Base-by-base conservation (phyloP, 1,284 basidiomycete species). In the Takashimella tepidaria region DNA sequence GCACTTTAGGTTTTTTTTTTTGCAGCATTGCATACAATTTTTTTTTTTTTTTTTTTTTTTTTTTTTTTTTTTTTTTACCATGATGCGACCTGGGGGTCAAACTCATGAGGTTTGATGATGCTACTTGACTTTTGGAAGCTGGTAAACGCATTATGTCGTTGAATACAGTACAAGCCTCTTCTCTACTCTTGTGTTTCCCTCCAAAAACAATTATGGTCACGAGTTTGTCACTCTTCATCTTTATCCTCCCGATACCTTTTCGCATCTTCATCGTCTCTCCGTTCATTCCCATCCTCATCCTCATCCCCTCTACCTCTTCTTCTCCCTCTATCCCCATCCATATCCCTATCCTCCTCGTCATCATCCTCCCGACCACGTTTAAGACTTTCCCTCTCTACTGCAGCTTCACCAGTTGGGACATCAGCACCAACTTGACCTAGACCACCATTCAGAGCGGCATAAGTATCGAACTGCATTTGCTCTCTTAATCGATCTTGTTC, bases 351-450 rank as follows among this genome's bases (percentile, higher is more conserved):
- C 16, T 69, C 68, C 4, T 46, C 26, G 6, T 48, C 51, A 41
- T 67, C 66, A 48, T 67, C 67, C 25, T 68, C 68, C 47, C 68
- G 53, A 5, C 56, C 62, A 49, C 72, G 45, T 62, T 72, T 72
- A 22, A 37, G 31, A 8, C 31, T 8, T 11, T 45, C 41, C 45
- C 61, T 53, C 21, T 64, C 61, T 22, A 56, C 63, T 1, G 54
- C 58, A 11, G 51, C 53, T 43, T 58, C 61, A 31, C 79, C 79
- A 11, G 62, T 63, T 3, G 80, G 79, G 0, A 81, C 92, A 50
- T 91, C 90, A 55, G 86, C 82, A 20, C 90, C 89, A 53, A 89
- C 87, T 55, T 86, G 84, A 49, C 85, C 85, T 51, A 88, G 82
- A 24, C 87, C 85, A 53, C 88, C 84, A 64, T 86, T 84, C 3